Percentiles rank a stretch among this genome's conserved stretches.
phyloP scores from a whole-genome alignment of 2,329 filamentous ascomycete species.

The Talaromyces islandicus region DNA sequence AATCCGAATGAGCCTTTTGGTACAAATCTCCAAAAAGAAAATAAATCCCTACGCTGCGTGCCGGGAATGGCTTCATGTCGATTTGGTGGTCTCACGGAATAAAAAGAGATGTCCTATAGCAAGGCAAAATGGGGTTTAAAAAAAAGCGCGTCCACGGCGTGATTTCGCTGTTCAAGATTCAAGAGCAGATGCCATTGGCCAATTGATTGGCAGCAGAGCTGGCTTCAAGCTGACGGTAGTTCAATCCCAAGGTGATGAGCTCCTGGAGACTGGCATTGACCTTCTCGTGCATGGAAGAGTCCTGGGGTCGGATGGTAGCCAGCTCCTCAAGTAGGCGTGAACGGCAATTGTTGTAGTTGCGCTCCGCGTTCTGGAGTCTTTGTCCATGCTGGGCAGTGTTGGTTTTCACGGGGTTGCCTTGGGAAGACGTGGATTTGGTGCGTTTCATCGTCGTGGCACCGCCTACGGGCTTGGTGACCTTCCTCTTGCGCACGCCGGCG shows the following conservation, averaged over 20 bases:
- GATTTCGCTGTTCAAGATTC: conserved; percentile 12
- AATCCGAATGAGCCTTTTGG: background rate
- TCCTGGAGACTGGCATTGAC: conserved; percentile 41
- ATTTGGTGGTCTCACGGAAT: background rate
- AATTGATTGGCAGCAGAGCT: conserved; percentile 33
- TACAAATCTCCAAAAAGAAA: background rate
- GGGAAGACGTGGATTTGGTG: conserved; percentile 34
- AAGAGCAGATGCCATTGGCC: conserved; percentile 27
- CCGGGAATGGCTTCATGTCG: background rate
- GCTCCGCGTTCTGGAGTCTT: conserved; percentile 36
- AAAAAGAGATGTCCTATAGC: background rate
- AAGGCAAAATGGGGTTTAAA: background rate
- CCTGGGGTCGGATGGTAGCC: conserved; percentile 33
- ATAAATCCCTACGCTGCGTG: background rate
- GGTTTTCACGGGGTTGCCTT: conserved; percentile 26
- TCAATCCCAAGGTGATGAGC: conserved; percentile 36
- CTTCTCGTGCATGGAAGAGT: conserved; percentile 37
- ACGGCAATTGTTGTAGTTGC: conserved; percentile 38
- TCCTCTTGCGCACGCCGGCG: conserved; percentile 31
- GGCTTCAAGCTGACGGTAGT: conserved; percentile 38
- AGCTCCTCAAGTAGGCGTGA: conserved; percentile 34
- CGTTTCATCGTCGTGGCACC: conserved; percentile 38
- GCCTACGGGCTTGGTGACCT: conserved; percentile 27
- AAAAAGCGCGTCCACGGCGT: background rate
- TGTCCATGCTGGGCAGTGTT: conserved; percentile 28